phyloP scores from a whole-genome alignment of 768 basidiomycete genomes.

The Tulasnella sp. region DNA sequence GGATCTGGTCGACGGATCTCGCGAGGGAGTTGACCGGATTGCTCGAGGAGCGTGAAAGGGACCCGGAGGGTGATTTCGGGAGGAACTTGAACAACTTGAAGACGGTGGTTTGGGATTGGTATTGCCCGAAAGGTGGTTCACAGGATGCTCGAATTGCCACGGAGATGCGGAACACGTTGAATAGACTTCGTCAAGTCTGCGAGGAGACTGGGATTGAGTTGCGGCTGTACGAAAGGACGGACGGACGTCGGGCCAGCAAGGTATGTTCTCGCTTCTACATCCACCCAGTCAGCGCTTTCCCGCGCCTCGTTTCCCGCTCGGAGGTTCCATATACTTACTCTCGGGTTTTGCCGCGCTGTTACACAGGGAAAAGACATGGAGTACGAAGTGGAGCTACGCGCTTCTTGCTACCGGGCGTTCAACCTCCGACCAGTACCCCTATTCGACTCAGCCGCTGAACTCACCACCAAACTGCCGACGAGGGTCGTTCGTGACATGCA shows the following conservation, averaged over 20 bases:
- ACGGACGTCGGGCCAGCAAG: background rate
- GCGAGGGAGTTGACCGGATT: background rate
- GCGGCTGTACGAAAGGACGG: background rate
- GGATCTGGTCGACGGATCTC: constrained; percentile 1
- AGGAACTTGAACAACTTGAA: background rate
- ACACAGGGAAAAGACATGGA: constrained; percentile 4
- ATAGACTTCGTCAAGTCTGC: background rate
- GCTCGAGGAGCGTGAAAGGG: background rate
- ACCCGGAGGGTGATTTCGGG: background rate
- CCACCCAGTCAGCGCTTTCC: no score
- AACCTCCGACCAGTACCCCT: constrained; percentile 7
- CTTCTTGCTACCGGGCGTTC: constrained; percentile 10
- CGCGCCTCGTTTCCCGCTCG: no score
- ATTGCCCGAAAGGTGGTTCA: background rate
- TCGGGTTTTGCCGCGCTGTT: no score
- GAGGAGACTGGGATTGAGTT: background rate
- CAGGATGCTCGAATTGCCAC: background rate
- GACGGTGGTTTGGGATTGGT: constrained; percentile 14
- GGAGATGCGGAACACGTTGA: background rate
- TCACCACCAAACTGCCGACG: background rate
- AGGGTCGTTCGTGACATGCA: constrained; percentile 10
- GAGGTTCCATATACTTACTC: no score
- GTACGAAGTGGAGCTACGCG: constrained; percentile 8
- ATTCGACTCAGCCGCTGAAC: constrained; percentile 4
- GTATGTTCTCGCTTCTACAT: background rate